phyloP scores from a whole-genome alignment of 805 yeast species.

The Lipomyces anomalus region DNA sequence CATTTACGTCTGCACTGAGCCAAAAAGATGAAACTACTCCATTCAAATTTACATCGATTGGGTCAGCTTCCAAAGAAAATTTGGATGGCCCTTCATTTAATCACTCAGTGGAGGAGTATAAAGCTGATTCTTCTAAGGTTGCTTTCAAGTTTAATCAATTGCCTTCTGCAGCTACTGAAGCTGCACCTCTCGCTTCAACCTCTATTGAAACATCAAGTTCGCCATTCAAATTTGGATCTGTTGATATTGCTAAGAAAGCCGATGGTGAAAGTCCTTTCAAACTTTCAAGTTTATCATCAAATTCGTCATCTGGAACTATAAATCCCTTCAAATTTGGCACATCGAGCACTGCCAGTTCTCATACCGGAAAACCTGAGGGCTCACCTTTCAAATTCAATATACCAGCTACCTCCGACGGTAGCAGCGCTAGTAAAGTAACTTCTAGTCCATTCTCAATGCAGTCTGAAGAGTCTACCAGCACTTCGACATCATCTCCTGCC shows the following conservation, averaged over 20 bases:
- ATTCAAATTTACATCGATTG: constrained; percentile 1
- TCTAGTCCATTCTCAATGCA: background rate
- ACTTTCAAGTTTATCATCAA: background rate
- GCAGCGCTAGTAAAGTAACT: background rate
- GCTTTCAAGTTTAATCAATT: background rate
- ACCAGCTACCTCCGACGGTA: constrained; percentile 6
- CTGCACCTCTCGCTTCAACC: background rate
- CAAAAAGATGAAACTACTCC: constrained; percentile 1
- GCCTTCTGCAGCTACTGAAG: background rate
- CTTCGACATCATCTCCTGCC: constrained; percentile 7
- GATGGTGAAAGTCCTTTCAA: background rate
- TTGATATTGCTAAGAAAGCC: background rate
- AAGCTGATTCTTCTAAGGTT: background rate
- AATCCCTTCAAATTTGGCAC: background rate
- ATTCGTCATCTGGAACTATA: background rate
- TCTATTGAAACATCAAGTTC: background rate
- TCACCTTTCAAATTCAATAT: constrained; percentile 18
- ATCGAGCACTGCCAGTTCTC: background rate
- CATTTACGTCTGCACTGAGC: background rate
- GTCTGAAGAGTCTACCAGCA: background rate
- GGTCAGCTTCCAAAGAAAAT: background rate
- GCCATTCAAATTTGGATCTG: background rate
- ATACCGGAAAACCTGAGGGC: background rate
- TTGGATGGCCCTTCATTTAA: constrained; percentile 10
- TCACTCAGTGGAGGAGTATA: background rate